phyloP scores from a whole-genome alignment of 192 early-diverging fungal species.

The Entomortierella beljakovae region DNA sequence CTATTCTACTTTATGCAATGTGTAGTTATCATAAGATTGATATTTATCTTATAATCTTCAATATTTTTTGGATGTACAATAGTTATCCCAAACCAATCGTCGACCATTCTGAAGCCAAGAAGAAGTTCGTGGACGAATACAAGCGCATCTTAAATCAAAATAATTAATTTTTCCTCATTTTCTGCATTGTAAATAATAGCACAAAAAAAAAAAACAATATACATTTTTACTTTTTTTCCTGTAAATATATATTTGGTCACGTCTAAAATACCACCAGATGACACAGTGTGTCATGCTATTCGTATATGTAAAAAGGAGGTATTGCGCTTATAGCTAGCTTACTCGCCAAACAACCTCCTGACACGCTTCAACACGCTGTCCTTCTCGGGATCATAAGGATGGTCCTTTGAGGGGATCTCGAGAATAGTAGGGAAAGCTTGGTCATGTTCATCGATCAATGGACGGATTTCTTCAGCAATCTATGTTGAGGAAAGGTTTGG shows the following conservation, averaged over 20 bases:
- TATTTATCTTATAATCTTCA: neutral
- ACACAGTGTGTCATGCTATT: neutral
- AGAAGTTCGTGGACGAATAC: slow-evolving; percentile 61
- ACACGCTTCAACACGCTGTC: slow-evolving; percentile 89
- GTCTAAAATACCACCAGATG: neutral
- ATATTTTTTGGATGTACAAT: neutral
- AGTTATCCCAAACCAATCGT: slow-evolving; percentile 75
- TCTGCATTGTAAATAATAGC: neutral
- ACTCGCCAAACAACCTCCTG: slow-evolving; percentile 84
- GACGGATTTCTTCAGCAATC: slow-evolving; percentile 94
- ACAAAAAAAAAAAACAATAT: too few species aligned
- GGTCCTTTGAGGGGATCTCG: slow-evolving; percentile 99
- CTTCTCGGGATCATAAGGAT: slow-evolving; percentile 90
- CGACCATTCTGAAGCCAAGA: slow-evolving; percentile 69
- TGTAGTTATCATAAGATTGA: neutral
- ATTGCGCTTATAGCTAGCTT: slow-evolving; percentile 20
- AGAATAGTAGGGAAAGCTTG: slow-evolving; percentile 97
- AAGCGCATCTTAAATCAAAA: slow-evolving; percentile 44
- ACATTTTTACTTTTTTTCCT: neutral
- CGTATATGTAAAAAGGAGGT: neutral
- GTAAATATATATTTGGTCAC: neutral
- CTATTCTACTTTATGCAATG: neutral
- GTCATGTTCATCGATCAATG: slow-evolving; percentile 88
- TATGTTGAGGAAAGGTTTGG: slow-evolving; percentile 29
- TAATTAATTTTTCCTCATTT: neutral